Percentiles rank a stretch among this genome's conserved stretches.
These are phyloP conservation scores for Poa pratensis DNA, from an alignment of 176 grass and related monocot genomes.

Conservation along the genomic window DNA sequence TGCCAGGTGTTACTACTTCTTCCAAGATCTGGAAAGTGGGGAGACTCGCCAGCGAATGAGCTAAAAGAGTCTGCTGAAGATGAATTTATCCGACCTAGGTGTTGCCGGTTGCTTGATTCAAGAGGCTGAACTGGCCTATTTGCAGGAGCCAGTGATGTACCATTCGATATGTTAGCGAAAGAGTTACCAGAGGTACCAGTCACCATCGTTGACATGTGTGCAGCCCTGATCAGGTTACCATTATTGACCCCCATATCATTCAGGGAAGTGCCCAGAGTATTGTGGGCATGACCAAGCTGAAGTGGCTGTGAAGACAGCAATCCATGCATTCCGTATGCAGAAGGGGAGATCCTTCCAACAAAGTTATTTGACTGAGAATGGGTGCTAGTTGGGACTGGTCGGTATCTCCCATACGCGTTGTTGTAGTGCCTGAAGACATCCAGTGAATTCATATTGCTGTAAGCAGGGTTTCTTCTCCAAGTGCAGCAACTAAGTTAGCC, in stretches of 20 bases:
- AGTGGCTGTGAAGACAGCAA: slow-evolving; percentile 54
- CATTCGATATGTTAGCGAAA: slow-evolving; percentile 54
- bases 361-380: slow-evolving; percentile 57
- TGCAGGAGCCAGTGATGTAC: slow-evolving; percentile 34
- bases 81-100: slow-evolving; percentile 46
- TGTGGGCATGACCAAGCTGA: slow-evolving; percentile 50
- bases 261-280: slow-evolving; percentile 48
- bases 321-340: slow-evolving; percentile 60
- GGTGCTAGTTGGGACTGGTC: slow-evolving; percentile 40
- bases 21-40: slow-evolving; percentile 54
- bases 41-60: slow-evolving; percentile 42
- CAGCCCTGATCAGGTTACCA: slow-evolving; percentile 45
- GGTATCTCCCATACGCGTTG: slow-evolving; percentile 61
- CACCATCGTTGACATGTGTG: slow-evolving; percentile 49
- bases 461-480: slow-evolving; percentile 61
- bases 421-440: slow-evolving; percentile 78
- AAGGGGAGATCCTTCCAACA: slow-evolving; percentile 55
- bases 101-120: slow-evolving; percentile 49
- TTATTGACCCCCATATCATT: slow-evolving; percentile 49
- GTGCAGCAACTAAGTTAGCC: slow-evolving; percentile 57
- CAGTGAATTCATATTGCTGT: slow-evolving; percentile 61
- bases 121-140: slow-evolving; percentile 43
- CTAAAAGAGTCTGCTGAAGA: slow-evolving; percentile 51
- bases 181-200: slow-evolving; percentile 49
- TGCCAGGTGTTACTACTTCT: slow-evolving; percentile 59